Evolutionary conservation across 192 early-diverging fungal species (phyloP), one percentile per base, ranked within the genome.

Genomic region (Gryganskiella cystojenkinii): DNA sequence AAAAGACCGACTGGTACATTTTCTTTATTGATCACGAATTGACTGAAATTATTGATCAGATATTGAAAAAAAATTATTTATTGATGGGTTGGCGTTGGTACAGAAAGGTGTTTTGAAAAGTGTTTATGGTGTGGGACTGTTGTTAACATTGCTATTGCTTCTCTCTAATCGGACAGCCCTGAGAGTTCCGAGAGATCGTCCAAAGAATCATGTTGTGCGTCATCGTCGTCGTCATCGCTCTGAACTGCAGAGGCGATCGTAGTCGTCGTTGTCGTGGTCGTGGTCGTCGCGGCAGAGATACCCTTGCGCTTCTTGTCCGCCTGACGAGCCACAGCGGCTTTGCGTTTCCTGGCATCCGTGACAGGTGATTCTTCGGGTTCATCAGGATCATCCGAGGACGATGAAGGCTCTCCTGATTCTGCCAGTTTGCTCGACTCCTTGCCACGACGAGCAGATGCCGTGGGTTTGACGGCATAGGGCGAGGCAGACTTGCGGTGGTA

Each of bases 401-500:
- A 66, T 2, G 63, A 64, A 2, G n/a, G 51, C 4, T 67, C 71
- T 11, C 45, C 70, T 22, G 28, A 33, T 9, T 42, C 70, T 0
- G 24, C 52, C 11, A 73, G 45, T 19, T 65, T 73, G 61, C 71
- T 78, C 31, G 55, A 44, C 10, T 78, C 74, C 50, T 78, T 78
- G 27, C 45, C 46, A 8, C 74, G 74, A 25, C 71, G 71, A 0
- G 47, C 52, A 2, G 74, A 40, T 5, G 37, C 37, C 13, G 37
- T 42, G 0, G 60, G 52, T 61, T 78, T 78, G 46, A 78, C 74
- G 2, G 74, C 74, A 33, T 78, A 78, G 5, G 74, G 74, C 13
- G 74, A 78, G 1, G 74, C 51, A 0, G 74, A 69, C 40, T 78
- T 78, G 37, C 85, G 81, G 35, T 87, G 80, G 50, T 81, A 80